These are phyloP conservation scores for Wickerhamiella allomyrinae DNA, from an alignment of 805 yeast species.

Conservation along the genomic window DNA sequence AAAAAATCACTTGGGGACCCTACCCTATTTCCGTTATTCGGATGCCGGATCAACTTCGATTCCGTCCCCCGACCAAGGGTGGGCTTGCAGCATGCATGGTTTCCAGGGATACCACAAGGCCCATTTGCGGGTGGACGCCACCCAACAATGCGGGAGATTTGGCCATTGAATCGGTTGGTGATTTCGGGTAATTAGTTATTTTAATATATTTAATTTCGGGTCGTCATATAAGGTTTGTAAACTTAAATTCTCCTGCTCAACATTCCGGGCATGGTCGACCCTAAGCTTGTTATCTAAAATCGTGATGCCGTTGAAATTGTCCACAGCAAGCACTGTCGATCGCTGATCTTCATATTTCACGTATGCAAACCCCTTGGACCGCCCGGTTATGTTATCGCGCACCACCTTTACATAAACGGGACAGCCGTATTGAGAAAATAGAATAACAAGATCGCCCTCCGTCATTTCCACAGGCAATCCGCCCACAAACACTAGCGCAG, in stretches of 20 bases:
- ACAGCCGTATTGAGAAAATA: slow-evolving; percentile 81
- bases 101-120: too few species aligned
- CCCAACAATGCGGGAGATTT: too few species aligned
- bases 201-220: too few species aligned
- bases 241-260: neutral
- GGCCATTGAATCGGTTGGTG: too few species aligned
- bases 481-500: slow-evolving; percentile 67
- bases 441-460: slow-evolving; percentile 60
- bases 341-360: slow-evolving; percentile 70
- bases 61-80: too few species aligned
- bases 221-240: neutral
- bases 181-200: too few species aligned
- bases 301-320: slow-evolving; percentile 60
- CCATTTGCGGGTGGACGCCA: too few species aligned
- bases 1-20: too few species aligned
- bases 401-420: slow-evolving; percentile 63
- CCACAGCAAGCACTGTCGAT: slow-evolving; percentile 73
- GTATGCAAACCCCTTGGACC: slow-evolving; percentile 64
- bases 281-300: slow-evolving; percentile 1
- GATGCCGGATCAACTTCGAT: too few species aligned
- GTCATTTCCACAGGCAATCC: slow-evolving; percentile 47
- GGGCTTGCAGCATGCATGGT: too few species aligned
- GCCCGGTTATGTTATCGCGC: slow-evolving; percentile 51
- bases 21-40: too few species aligned
- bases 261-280: neutral